Conservation (phyloP, 371 early-diverging fungal species). For the Entomophthora muscae region DNA sequence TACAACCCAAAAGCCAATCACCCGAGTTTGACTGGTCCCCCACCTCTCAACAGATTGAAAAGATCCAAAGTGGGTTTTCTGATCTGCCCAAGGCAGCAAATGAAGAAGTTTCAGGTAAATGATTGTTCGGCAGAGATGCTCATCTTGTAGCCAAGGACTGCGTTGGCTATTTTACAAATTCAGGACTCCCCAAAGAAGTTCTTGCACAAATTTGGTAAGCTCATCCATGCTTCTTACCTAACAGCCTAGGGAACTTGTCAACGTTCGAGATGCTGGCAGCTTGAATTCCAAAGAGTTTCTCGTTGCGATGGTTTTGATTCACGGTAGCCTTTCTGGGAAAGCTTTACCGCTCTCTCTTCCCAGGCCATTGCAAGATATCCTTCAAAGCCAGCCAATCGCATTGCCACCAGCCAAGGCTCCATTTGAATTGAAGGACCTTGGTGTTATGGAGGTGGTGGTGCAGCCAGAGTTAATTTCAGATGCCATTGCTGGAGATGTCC, state of each 20-base stretch:
- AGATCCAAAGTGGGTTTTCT: not conserved
- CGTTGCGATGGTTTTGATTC: not conserved
- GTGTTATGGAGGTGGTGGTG: not conserved
- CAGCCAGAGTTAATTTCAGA: not conserved
- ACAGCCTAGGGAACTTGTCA: not conserved
- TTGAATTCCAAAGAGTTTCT: not conserved
- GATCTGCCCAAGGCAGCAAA: not conserved
- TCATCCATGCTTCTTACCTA: too few species aligned
- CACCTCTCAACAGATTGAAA: not conserved
- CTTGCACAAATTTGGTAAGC: not conserved
- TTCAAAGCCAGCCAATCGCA: not conserved
- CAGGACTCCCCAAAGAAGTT: not conserved
- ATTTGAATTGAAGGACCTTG: not conserved
- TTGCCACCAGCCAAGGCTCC: too few species aligned
- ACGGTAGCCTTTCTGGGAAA: not conserved
- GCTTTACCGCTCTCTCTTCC: not conserved
- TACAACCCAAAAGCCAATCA: not conserved
- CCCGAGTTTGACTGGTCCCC: not conserved
- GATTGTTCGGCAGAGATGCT: not conserved
- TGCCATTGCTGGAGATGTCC: not conserved
- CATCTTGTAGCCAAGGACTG: not conserved
- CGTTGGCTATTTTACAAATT: not conserved
- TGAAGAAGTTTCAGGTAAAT: not conserved
- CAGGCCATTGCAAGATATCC: not conserved
- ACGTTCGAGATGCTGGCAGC: not conserved